phyloP scores from a whole-genome alignment of 1,139 yeast species.

The Tardiomyces depauwii region DNA sequence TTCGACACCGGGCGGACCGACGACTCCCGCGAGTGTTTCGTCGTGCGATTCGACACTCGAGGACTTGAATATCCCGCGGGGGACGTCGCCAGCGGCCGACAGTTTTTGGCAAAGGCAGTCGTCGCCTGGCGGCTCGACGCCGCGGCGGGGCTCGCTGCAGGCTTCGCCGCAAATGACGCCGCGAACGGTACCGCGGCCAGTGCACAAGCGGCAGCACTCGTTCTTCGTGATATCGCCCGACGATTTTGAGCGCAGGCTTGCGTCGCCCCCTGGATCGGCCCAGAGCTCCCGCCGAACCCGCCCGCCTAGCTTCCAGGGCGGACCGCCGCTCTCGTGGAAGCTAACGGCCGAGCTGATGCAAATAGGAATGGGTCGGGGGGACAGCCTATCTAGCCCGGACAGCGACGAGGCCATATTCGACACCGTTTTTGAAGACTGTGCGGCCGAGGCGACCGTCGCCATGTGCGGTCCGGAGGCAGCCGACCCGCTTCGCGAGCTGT shows the following conservation, averaged over 20 bases:
- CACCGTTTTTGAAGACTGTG: too few relatives aligned
- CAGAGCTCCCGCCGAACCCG: not conserved
- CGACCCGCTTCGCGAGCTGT: not conserved
- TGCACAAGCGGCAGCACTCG: not conserved
- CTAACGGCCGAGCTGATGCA: conserved; percentile 15
- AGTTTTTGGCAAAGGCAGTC: not conserved
- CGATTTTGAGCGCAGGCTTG: not conserved
- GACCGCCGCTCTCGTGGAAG: conserved; percentile 15
- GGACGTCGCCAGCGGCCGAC: not conserved
- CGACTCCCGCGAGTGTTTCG: not conserved
- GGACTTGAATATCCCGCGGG: not conserved
- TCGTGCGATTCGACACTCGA: not conserved
- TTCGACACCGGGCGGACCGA: not conserved
- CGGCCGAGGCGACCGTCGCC: too few relatives aligned
- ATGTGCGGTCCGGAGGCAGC: not conserved
- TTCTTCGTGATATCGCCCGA: not conserved
- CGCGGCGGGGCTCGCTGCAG: not conserved
- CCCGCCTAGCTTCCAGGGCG: not conserved
- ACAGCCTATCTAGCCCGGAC: too few relatives aligned
- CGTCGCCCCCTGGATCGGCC: not conserved
- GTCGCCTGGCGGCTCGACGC: not conserved
- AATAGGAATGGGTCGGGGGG: conserved; percentile 12
- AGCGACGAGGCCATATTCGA: too few relatives aligned
- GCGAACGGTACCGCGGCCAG: not conserved
- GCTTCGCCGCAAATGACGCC: not conserved